Evolutionary conservation across 768 basidiomycete genomes (phyloP).

Genomic region (Suillus hirtellus): DNA sequence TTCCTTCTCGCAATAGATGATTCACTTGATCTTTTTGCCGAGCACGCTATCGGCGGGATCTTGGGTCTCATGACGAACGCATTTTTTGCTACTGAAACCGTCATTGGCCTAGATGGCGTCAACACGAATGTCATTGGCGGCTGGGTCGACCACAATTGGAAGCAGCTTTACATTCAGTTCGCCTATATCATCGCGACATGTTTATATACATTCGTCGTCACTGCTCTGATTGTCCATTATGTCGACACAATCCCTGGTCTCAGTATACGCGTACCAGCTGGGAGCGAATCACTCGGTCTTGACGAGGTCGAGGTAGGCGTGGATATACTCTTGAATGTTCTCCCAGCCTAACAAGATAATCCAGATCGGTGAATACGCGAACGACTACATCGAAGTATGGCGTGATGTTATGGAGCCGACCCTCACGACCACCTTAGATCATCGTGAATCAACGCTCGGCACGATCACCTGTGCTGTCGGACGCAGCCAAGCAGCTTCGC

Average conservation of each 20-base stretch:
- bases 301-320: slow-evolving; percentile 67
- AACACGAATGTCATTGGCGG: slow-evolving; percentile 56
- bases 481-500: slow-evolving; percentile 33
- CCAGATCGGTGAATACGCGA: slow-evolving; percentile 70
- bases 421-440: slow-evolving; percentile 16
- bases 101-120: slow-evolving; percentile 71
- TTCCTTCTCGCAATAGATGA: slow-evolving; percentile 78
- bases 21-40: slow-evolving; percentile 90
- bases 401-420: slow-evolving; percentile 63
- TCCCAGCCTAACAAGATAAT: slow-evolving; percentile 1
- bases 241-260: slow-evolving; percentile 64
- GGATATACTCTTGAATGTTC: neutral
- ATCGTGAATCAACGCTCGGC: slow-evolving; percentile 12
- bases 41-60: slow-evolving; percentile 86
- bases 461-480: slow-evolving; percentile 19
- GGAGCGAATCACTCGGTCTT: slow-evolving; percentile 62
- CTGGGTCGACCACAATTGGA: slow-evolving; percentile 76
- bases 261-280: slow-evolving; percentile 49
- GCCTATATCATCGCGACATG: slow-evolving; percentile 59
- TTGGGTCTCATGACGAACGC: slow-evolving; percentile 74
- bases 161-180: slow-evolving; percentile 81
- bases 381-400: slow-evolving; percentile 68
- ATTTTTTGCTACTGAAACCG: slow-evolving; percentile 66
- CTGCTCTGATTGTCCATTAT: slow-evolving; percentile 58
- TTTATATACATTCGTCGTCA: slow-evolving; percentile 61